A percentile compares a stretch with the other conserved stretches of the same genome.
Evolutionary conservation across 805 yeast species (phyloP).

Genomic region (Zygosaccharomyces pseudorouxii): DNA sequence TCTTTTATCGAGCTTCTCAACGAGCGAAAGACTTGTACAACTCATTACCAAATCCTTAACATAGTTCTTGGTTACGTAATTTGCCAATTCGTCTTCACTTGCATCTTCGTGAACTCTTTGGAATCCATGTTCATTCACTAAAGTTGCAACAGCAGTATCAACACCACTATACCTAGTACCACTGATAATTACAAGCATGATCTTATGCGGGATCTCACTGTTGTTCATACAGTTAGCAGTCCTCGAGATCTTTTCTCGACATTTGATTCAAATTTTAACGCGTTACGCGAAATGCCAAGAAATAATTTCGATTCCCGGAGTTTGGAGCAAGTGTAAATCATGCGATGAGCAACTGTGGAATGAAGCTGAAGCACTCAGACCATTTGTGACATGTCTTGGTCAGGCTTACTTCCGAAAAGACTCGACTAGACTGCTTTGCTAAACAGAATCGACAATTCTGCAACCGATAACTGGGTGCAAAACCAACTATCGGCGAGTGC

Average conservation of each 20-base stretch:
- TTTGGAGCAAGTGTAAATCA: background rate
- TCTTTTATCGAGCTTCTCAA: conserved; percentile 51
- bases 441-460: no score
- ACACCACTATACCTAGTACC: conserved; percentile 28
- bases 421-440: no score
- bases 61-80: conserved; percentile 66
- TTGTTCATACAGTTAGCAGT: background rate
- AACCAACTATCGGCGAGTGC: no score
- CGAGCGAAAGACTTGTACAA: conserved; percentile 40
- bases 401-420: no score
- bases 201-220: background rate
- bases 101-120: conserved; percentile 15
- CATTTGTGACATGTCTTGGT: background rate
- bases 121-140: conserved; percentile 19
- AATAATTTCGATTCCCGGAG: background rate
- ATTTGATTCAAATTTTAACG: background rate
- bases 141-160: conserved; percentile 17
- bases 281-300: conserved; percentile 1
- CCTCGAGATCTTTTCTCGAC: background rate
- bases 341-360: background rate
- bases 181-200: conserved; percentile 29
- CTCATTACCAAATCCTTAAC: conserved; percentile 53
- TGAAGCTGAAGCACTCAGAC: background rate
- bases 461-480: background rate
- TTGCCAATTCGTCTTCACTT: conserved; percentile 42